A percentile compares a stretch with the other conserved stretches of the same genome.
Conservation (phyloP, 2,329 filamentous ascomycete species). For the Ophiocordyceps unilateralis region DNA sequence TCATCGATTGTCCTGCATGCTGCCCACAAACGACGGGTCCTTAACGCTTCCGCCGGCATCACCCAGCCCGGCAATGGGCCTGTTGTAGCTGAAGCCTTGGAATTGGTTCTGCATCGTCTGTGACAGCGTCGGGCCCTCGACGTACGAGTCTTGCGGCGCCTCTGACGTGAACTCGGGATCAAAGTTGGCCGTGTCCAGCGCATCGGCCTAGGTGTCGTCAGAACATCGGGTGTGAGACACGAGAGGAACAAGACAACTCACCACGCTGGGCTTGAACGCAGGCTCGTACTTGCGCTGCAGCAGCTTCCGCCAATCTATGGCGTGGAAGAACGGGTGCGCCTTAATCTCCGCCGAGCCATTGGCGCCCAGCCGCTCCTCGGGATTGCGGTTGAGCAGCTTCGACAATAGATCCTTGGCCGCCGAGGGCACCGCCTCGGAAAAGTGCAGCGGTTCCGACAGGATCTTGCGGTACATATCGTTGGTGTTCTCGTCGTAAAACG, state of each 20-base stretch:
- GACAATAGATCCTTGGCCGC: slow-evolving; percentile 86
- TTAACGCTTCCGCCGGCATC: slow-evolving; percentile 90
- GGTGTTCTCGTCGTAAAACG: slow-evolving; percentile 97
- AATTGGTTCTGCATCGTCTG: slow-evolving; percentile 95
- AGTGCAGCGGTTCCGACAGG: slow-evolving; percentile 84
- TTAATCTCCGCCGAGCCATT: slow-evolving; percentile 96
- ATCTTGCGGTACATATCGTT: slow-evolving; percentile 99
- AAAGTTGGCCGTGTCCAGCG: slow-evolving; percentile 84
- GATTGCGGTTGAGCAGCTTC: slow-evolving; percentile 81
- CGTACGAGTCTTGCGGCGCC: slow-evolving; percentile 77
- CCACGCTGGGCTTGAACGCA: slow-evolving; percentile 90
- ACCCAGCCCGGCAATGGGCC: slow-evolving; percentile 80
- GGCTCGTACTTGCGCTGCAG: slow-evolving; percentile 96
- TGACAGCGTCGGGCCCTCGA: slow-evolving; percentile 81
- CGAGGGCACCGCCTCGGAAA: slow-evolving; percentile 85
- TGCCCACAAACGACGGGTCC: slow-evolving; percentile 57
- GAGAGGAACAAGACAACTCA: slow-evolving; percentile 34
- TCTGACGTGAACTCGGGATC: slow-evolving; percentile 84
- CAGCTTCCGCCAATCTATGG: slow-evolving; percentile 96
- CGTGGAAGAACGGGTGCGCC: slow-evolving; percentile 96
- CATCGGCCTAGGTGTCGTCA: slow-evolving; percentile 42
- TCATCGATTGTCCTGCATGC: slow-evolving; percentile 32
- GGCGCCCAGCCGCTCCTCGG: slow-evolving; percentile 73
- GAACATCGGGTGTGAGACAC: not conserved
- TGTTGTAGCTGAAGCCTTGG: slow-evolving; percentile 90